These are phyloP conservation scores for Athelia sp. DNA, from an alignment of 1,284 basidiomycete species.

Conservation along the genomic window DNA sequence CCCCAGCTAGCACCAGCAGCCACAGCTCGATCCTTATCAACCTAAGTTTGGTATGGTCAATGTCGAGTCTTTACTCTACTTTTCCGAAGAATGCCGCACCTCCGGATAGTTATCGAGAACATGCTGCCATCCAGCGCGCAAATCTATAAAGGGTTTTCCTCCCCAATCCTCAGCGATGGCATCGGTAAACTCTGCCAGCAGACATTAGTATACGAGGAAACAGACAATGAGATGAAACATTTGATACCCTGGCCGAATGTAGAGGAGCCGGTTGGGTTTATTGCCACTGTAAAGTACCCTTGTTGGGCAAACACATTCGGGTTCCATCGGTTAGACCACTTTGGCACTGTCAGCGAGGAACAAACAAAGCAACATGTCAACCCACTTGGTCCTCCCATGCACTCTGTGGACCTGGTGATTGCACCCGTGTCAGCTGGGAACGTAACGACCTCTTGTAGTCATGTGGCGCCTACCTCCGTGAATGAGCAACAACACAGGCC, in stretches of 20 bases:
- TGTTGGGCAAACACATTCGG: conserved; percentile 79
- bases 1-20: conserved; percentile 81
- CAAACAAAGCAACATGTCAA: too few species aligned
- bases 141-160: conserved; percentile 80
- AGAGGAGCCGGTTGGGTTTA: conserved; percentile 89
- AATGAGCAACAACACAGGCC: conserved; percentile 69
- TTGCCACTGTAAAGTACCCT: conserved; percentile 79
- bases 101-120: conserved; percentile 64
- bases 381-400: conserved; percentile 67
- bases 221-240: not conserved
- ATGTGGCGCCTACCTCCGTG: conserved; percentile 54
- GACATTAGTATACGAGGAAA: not conserved
- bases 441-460: not conserved
- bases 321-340: conserved; percentile 86
- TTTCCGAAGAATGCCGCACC: too few species aligned
- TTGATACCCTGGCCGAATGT: conserved; percentile 75
- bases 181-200: conserved; percentile 67
- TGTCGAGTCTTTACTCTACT: too few species aligned
- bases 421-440: conserved; percentile 1
- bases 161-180: conserved; percentile 79
- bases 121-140: conserved; percentile 73
- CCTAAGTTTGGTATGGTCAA: conserved; percentile 36
- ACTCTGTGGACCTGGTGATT: conserved; percentile 59
- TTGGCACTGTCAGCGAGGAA: too few species aligned
- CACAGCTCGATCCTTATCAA: conserved; percentile 76